Evolutionary conservation across 2,329 filamentous ascomycete species (phyloP), one percentile per base, ranked within the genome.

Genomic region (Alternaria sp.): DNA sequence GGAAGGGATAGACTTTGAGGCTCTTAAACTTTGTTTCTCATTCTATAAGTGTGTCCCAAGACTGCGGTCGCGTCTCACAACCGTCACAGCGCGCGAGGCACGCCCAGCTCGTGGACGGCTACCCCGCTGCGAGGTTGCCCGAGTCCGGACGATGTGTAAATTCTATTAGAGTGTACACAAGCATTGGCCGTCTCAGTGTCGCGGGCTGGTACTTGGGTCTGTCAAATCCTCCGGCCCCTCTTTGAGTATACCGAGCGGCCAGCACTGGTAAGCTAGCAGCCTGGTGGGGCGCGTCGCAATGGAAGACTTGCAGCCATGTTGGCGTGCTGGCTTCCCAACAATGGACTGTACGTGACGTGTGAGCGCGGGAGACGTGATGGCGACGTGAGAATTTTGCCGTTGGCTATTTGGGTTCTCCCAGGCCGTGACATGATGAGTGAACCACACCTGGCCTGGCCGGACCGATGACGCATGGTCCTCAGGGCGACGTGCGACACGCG

Each of bases 51-150:
- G 32, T 57, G 45, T 54, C 43, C 49, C 46, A 59, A 59, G 54
- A 50, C 54, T 25, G 60, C 26, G 26, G 43, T 40, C 30, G 44
- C 17, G 69, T 71, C 69, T 70, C 71, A 73, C 19, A 17, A 59
- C 46, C 57, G 67, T 72, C 56, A 54, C 69, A 71, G 66, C 60
- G 52, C 61, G 64, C 54, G 44, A 49, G 32, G 57, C 21, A 56
- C 25, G 23, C 50, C 57, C 46, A 32, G 52, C 46, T 59, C 64
- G 59, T 51, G 60, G 54, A 64, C 63, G 62, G 64, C 63, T 64
- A 63, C 67, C 68, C 68, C 69, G 62, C 69, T 62, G 54, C 64
- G 61, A 51, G 66, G 59, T 54, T 65, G 62, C 67, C 74, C 70
- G 66, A 74, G 59, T 68, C 67, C 67, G 68, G 64, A 54, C 66